phyloP scores from a whole-genome alignment of 768 basidiomycete species.

The Mycena amicta region DNA sequence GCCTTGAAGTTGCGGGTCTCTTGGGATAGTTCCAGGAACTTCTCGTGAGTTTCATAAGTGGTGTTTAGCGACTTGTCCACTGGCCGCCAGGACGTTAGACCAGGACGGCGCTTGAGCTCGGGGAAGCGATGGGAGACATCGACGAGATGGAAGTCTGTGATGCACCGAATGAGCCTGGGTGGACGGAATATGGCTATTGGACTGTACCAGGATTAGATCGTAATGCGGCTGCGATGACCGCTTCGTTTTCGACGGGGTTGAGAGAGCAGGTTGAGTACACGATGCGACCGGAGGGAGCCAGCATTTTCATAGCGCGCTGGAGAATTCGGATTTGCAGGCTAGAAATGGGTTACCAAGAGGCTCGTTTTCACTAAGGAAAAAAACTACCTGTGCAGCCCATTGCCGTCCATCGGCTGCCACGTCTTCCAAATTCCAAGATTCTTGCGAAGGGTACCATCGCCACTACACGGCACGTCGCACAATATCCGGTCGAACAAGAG shows the following conservation, averaged over 20 bases:
- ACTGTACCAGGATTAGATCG: slow-evolving; percentile 64
- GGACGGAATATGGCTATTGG: background rate
- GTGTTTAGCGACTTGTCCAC: slow-evolving; percentile 56
- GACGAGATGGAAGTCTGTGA: slow-evolving; percentile 71
- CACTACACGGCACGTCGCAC: slow-evolving; percentile 97
- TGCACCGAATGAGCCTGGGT: background rate
- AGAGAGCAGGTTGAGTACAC: slow-evolving; percentile 98
- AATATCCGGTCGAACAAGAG: slow-evolving; percentile 91
- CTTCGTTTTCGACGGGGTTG: slow-evolving; percentile 97
- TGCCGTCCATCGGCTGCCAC: slow-evolving; percentile 88
- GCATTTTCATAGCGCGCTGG: slow-evolving; percentile 87
- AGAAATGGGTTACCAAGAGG: too few species aligned
- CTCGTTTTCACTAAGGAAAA: background rate
- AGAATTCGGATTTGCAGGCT: slow-evolving; percentile 94
- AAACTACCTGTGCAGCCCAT: slow-evolving; percentile 82
- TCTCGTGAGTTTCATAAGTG: slow-evolving; percentile 63
- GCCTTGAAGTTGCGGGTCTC: slow-evolving; percentile 52
- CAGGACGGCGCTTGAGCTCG: slow-evolving; percentile 72
- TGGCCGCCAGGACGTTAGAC: slow-evolving; percentile 79
- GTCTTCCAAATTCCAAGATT: slow-evolving; percentile 93
- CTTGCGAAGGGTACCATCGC: slow-evolving; percentile 95
- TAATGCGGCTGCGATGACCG: slow-evolving; percentile 87
- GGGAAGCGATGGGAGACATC: slow-evolving; percentile 77
- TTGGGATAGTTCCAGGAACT: slow-evolving; percentile 51
- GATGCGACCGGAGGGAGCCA: slow-evolving; percentile 81